These are phyloP conservation scores for Heterobasidion occidentale DNA, from an alignment of 1,284 basidiomycete genomes.

Conservation along the genomic window DNA sequence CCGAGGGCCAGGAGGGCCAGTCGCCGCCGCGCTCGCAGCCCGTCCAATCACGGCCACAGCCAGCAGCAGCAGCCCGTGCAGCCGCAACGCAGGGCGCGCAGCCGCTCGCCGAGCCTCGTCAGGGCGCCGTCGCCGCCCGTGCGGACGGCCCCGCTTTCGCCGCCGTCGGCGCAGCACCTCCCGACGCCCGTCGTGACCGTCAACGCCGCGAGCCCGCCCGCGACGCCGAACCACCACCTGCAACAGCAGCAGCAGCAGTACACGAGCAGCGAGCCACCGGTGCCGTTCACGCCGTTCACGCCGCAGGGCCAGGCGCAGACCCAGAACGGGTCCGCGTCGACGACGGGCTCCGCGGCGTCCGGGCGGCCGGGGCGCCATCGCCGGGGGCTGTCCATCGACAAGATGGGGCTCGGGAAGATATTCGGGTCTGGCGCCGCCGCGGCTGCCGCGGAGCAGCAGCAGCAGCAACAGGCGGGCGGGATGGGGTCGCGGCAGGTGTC, in stretches of 20 bases:
- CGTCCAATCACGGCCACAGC: slow-evolving; percentile 8
- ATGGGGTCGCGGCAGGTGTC: slow-evolving; percentile 32
- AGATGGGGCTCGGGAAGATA: slow-evolving; percentile 65
- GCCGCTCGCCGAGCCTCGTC: slow-evolving; percentile 20
- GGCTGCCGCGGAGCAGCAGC: not conserved
- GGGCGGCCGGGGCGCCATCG: slow-evolving; percentile 35
- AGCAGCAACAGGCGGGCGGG: slow-evolving; percentile 15
- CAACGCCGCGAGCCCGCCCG: slow-evolving; percentile 42
- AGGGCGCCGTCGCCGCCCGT: slow-evolving; percentile 8
- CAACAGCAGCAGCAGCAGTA: slow-evolving; percentile 10
- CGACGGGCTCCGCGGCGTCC: slow-evolving; percentile 27
- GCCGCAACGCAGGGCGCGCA: slow-evolving; percentile 2
- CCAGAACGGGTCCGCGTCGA: not conserved
- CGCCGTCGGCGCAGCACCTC: not conserved
- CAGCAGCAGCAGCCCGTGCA: not conserved
- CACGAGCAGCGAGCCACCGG: slow-evolving; percentile 6
- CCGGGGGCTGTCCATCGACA: slow-evolving; percentile 64
- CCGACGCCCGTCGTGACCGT: slow-evolving; percentile 31
- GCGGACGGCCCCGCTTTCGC: slow-evolving; percentile 6
- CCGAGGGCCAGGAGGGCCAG: slow-evolving; percentile 21
- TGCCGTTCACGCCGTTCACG: not conserved
- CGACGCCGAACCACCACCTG: slow-evolving; percentile 20
- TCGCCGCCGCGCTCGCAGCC: not conserved
- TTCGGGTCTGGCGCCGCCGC: slow-evolving; percentile 26
- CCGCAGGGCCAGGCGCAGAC: not conserved